phyloP scores from a whole-genome alignment of 2,329 filamentous ascomycete genomes.

The Drechslerella coelobrocha region DNA sequence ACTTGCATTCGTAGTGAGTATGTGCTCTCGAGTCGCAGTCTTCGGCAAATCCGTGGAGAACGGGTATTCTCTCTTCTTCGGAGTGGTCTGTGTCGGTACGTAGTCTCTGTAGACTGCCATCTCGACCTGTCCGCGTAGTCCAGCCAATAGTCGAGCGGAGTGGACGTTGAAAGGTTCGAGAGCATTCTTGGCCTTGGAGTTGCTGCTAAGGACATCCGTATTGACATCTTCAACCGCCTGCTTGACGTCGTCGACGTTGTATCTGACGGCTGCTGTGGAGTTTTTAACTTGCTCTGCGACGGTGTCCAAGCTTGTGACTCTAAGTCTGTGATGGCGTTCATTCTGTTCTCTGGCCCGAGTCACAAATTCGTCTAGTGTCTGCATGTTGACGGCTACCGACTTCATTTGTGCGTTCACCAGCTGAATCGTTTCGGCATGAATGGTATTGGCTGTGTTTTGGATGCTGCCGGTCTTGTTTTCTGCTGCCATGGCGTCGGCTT shows the following conservation, averaged over 20 bases:
- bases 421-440: constrained; percentile 86
- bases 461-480: constrained; percentile 83
- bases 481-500: constrained; percentile 60
- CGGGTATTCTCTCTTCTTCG: constrained; percentile 79
- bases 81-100: constrained; percentile 81
- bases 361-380: constrained; percentile 88
- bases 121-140: constrained; percentile 74
- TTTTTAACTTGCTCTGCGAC: constrained; percentile 35
- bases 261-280: constrained; percentile 22
- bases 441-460: constrained; percentile 79
- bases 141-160: constrained; percentile 66
- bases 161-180: constrained; percentile 67
- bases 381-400: constrained; percentile 87
- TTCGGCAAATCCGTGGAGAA: constrained; percentile 80
- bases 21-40: constrained; percentile 65
- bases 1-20: constrained; percentile 34
- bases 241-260: constrained; percentile 47
- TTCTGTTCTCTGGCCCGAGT: constrained; percentile 81
- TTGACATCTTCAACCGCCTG: constrained; percentile 34
- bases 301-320: constrained; percentile 40
- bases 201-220: constrained; percentile 68
- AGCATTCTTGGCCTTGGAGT: constrained; percentile 64
- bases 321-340: constrained; percentile 72
- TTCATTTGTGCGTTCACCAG: constrained; percentile 89
- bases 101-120: constrained; percentile 77